Conservation (phyloP, 2,329 filamentous ascomycete genomes). For the Colletotrichum sansevieriae region DNA sequence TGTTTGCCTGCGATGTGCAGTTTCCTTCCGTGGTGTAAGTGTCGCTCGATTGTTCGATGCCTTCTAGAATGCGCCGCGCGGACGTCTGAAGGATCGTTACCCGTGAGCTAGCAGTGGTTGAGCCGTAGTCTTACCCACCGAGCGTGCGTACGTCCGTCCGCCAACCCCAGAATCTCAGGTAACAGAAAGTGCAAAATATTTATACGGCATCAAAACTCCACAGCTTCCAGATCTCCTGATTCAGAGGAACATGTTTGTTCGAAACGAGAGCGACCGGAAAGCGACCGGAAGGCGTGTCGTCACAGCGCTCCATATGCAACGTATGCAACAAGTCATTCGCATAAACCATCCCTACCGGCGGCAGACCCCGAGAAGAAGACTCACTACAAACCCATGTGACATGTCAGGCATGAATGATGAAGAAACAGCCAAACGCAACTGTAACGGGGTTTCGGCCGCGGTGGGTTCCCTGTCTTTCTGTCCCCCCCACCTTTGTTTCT, state of each 20-base stretch:
- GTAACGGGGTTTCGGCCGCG: constrained; percentile 15
- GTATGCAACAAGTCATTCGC: constrained; percentile 7
- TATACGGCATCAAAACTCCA: neutral
- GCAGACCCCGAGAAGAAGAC: neutral
- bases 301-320: constrained; percentile 23
- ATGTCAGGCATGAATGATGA: constrained; percentile 11
- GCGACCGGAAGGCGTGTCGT: constrained; percentile 8
- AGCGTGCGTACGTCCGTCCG: constrained; percentile 25
- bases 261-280: constrained; percentile 2
- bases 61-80: neutral
- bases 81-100: neutral
- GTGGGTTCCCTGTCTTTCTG: neutral
- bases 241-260: neutral
- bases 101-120: neutral
- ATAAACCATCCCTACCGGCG: constrained; percentile 28
- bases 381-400: constrained; percentile 7
- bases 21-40: neutral
- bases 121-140: neutral
- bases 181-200: neutral
- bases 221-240: neutral
- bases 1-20: neutral
- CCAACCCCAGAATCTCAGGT: neutral
- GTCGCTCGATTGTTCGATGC: neutral
- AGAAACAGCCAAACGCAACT: constrained; percentile 3
- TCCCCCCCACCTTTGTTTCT: constrained; percentile 11